Evolutionary conservation across 75 land plant genomes (phyloP).

Genomic region (Picea glauca): DNA sequence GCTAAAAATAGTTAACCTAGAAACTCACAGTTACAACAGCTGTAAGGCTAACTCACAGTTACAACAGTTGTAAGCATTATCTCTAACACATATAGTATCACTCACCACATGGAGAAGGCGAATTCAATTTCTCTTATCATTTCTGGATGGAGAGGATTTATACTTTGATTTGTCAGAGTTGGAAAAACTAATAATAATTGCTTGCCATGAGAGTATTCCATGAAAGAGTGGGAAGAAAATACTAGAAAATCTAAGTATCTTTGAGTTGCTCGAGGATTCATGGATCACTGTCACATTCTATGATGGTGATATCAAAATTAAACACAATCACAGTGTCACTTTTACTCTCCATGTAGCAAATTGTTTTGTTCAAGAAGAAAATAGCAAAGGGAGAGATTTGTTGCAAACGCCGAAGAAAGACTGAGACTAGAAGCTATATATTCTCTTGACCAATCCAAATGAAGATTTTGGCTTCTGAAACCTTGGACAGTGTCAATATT

Average conservation of each 20-base stretch:
- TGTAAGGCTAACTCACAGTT: too few species aligned
- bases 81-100: too few species aligned
- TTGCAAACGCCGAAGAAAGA: too few species aligned
- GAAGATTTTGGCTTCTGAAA: too few species aligned
- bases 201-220: conserved; percentile 64
- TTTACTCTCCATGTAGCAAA: neutral
- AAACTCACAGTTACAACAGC: too few species aligned
- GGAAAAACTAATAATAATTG: neutral
- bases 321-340: conserved; percentile 44
- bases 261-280: conserved; percentile 74
- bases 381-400: too few species aligned
- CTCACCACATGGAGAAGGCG: conserved; percentile 64
- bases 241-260: conserved; percentile 36
- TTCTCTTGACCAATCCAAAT: too few species aligned
- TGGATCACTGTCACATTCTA: conserved; percentile 80
- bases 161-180: neutral
- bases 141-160: conserved; percentile 32
- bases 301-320: conserved; percentile 77
- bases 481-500: too few species aligned
- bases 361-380: too few species aligned
- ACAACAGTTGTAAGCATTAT: too few species aligned
- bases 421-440: too few species aligned
- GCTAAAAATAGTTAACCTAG: too few species aligned
- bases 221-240: conserved; percentile 46
- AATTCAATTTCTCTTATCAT: conserved; percentile 56